These are phyloP conservation scores for Cydonia oblonga DNA, from an alignment of 331 rosid genomes.

Conservation along the genomic window DNA sequence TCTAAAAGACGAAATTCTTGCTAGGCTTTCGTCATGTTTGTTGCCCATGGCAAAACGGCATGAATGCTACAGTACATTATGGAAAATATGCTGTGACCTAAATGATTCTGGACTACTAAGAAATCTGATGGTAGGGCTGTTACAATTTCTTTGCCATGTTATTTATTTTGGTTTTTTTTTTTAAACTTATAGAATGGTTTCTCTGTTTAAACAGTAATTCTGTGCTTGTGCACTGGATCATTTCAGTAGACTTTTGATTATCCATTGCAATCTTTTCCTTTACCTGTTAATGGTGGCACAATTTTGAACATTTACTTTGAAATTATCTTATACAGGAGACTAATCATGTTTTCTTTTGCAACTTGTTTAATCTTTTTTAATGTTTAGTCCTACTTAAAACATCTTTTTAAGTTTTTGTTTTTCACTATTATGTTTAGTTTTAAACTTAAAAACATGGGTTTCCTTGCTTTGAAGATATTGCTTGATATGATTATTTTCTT, in stretches of 20 bases:
- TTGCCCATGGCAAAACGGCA: conserved; percentile 74
- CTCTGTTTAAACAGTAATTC: neutral
- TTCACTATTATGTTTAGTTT: neutral
- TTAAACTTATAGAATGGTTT: conserved; percentile 3
- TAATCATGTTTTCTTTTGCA: neutral
- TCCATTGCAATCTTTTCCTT: neutral
- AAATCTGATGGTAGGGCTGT: conserved; percentile 64
- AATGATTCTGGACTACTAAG: conserved; percentile 68
- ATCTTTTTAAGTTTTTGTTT: neutral
- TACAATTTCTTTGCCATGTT: conserved; percentile 7
- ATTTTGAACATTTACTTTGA: neutral
- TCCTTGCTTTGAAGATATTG: neutral
- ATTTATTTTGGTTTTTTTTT: conserved; percentile 9
- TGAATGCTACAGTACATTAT: conserved; percentile 69
- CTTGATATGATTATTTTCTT: neutral
- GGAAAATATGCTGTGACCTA: conserved; percentile 75
- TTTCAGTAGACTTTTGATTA: neutral
- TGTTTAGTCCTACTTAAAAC: neutral
- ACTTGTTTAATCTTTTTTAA: neutral
- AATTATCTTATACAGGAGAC: neutral
- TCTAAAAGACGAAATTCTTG: conserved; percentile 38
- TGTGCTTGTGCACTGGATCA: neutral
- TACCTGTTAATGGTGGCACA: neutral
- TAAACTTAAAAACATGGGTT: neutral
- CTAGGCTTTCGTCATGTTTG: conserved; percentile 48